These are phyloP conservation scores for Yamadazyma kanchanaburiensis DNA, from an alignment of 1,139 yeast species.

Conservation along the genomic window DNA sequence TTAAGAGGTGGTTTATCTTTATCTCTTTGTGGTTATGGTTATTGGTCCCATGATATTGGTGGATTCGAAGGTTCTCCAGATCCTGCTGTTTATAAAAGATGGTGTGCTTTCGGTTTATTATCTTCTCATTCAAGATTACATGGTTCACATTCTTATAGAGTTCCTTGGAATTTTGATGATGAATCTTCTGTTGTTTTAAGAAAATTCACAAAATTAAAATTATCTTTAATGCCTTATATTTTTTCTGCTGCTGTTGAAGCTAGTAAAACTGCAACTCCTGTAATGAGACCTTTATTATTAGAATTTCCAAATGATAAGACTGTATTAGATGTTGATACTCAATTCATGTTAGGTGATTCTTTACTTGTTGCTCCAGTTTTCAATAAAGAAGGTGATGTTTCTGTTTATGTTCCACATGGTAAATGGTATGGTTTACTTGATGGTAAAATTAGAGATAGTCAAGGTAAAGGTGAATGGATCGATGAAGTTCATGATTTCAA, in stretches of 20 bases:
- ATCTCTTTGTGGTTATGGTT: conserved; percentile 29
- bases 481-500: conserved; percentile 24
- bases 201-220: conserved; percentile 27
- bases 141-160: conserved; percentile 30
- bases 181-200: conserved; percentile 25
- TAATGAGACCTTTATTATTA: conserved; percentile 26
- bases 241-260: conserved; percentile 22
- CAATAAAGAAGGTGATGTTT: conserved; percentile 24
- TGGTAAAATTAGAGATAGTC: conserved; percentile 19
- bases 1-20: conserved; percentile 32
- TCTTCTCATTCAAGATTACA: conserved; percentile 34
- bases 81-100: conserved; percentile 32
- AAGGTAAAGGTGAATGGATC: conserved; percentile 20
- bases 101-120: conserved; percentile 35
- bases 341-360: conserved; percentile 27
- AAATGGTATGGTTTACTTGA: conserved; percentile 30
- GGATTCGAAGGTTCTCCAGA: conserved; percentile 36
- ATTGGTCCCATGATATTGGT: conserved; percentile 38
- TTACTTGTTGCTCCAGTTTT: conserved; percentile 32
- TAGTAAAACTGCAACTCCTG: conserved; percentile 21
- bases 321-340: conserved; percentile 23
- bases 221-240: conserved; percentile 28
- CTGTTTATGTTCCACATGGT: conserved; percentile 26
- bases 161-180: conserved; percentile 36
- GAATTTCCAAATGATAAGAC: conserved; percentile 23